Base-by-base conservation (phyloP, 2,329 filamentous ascomycete species). In the Fusarium decemcellulare region DNA sequence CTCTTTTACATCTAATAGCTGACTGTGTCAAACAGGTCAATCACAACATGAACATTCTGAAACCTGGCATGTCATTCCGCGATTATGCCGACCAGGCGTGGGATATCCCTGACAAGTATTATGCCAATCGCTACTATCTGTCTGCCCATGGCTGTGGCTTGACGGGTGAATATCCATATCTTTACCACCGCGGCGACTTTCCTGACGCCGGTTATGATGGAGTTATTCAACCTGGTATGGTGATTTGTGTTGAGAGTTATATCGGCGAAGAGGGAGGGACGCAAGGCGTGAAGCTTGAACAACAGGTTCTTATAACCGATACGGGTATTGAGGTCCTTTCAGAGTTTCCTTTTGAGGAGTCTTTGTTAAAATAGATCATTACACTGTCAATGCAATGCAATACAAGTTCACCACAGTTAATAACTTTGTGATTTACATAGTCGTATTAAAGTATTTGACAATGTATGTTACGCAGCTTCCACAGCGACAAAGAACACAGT, bases 281-380 rank as follows among this genome's bases (percentile, higher is more conserved):
- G 6, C 10, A 61, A n/a, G 57, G 61, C 16, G 57, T 63, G 9
- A 61, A 61, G 57, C 36, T 63, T 12, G 57, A 63, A 50, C 61
- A 55, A 18, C 57, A 63, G 16, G 57, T 61, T 15, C n/a, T 51
- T 32, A 55, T 61, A 14, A 63, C 57, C 3, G 37, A 61, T 14
- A 51, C 50, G 7, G 50, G 50, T 14, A 12, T 55, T 18, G 29
- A 63, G 14, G 2, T 42, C 2, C 43, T 58, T n/a, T 58, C 44
- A 4, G 15, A 50, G 34, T 58, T 58, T 15, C 54, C 54, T 4
- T 58, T 58, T 5, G 54, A 58, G 37, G n/a, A n/a, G 8, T 6
- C 23, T 12, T 42, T 58, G 12, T 16, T 58, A 16, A 39, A 42
- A 3, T 48, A 57, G 23, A 23, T 23, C 23, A 23, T 23, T 23